phyloP scores from a whole-genome alignment of 768 basidiomycete species.

The Pleurotus djamor region DNA sequence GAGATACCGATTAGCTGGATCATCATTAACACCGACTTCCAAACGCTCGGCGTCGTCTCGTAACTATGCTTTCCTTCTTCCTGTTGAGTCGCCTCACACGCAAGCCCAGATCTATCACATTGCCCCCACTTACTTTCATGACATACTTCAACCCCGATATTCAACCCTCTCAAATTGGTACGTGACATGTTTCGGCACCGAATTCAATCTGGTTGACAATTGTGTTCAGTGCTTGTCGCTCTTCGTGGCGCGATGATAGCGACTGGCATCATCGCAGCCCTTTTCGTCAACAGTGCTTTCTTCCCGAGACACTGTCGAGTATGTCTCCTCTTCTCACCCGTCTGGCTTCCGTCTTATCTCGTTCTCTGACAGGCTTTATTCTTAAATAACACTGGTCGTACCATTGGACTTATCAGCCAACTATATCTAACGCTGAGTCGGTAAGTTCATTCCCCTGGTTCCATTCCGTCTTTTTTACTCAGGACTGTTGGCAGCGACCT shows the following conservation, averaged over 20 bases:
- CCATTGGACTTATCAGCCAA: conserved; percentile 34
- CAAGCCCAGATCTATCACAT: conserved; percentile 32
- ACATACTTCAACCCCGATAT: conserved; percentile 23
- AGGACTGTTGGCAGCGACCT: neutral
- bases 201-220: neutral
- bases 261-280: conserved; percentile 41
- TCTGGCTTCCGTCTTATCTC: neutral
- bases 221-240: conserved; percentile 31
- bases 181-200: neutral
- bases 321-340: conserved; percentile 5
- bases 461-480: neutral
- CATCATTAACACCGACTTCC: conserved; percentile 32
- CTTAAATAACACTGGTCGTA: conserved; percentile 33
- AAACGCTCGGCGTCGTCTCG: conserved; percentile 42
- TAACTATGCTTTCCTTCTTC: conserved; percentile 18
- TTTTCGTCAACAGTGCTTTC: conserved; percentile 39
- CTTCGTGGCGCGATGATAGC: conserved; percentile 39
- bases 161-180: conserved; percentile 24
- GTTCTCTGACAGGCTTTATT: conserved; percentile 32
- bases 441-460: conserved; percentile 17
- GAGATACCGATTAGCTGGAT: conserved; percentile 46
- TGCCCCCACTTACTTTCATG: conserved; percentile 38
- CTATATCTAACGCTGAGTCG: conserved; percentile 41
- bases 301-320: conserved; percentile 48
- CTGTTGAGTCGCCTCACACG: neutral